These are phyloP conservation scores for Lecanosticta acicola DNA, from an alignment of 2,329 filamentous ascomycete species.

Conservation along the genomic window DNA sequence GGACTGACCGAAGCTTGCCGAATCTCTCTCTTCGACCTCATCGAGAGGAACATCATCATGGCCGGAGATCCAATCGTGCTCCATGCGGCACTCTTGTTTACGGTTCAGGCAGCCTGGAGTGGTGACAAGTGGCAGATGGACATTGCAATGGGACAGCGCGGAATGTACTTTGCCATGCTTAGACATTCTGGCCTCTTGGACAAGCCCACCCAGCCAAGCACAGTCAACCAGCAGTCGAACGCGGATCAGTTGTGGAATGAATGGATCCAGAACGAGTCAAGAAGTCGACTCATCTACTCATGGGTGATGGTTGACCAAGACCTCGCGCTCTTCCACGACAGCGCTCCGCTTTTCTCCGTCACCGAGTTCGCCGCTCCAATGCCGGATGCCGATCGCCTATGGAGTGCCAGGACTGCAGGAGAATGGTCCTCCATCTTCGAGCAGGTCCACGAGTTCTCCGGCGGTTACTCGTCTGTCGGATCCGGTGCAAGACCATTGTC, in stretches of 20 bases:
- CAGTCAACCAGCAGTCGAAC: conserved; percentile 43
- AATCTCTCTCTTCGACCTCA: conserved; percentile 65
- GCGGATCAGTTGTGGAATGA: conserved; percentile 54
- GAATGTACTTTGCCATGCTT: conserved; percentile 69
- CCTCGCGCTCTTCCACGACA: conserved; percentile 61
- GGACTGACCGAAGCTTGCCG: conserved; percentile 66
- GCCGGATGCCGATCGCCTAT: conserved; percentile 58
- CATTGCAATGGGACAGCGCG: conserved; percentile 66
- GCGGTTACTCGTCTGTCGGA: conserved; percentile 50
- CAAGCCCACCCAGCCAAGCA: conserved; percentile 36
- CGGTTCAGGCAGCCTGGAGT: conserved; percentile 64
- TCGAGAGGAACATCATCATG: conserved; percentile 66
- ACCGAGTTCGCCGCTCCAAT: conserved; percentile 61
- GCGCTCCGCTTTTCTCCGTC: conserved; percentile 57
- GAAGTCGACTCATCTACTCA: conserved; percentile 64
- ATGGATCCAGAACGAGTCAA: conserved; percentile 61
- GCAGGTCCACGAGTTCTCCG: conserved; percentile 51
- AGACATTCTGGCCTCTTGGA: conserved; percentile 64
- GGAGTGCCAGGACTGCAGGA: conserved; percentile 54
- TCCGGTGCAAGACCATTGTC: conserved; percentile 52
- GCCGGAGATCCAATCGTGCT: conserved; percentile 60
- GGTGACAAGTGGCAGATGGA: conserved; percentile 76
- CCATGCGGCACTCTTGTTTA: conserved; percentile 62
- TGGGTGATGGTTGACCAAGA: conserved; percentile 73
- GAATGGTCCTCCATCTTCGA: conserved; percentile 58